A percentile compares a stretch with the other conserved stretches of the same genome.
Conservation (phyloP, 2,329 filamentous ascomycete genomes). For the Epichloe sibirici region DNA sequence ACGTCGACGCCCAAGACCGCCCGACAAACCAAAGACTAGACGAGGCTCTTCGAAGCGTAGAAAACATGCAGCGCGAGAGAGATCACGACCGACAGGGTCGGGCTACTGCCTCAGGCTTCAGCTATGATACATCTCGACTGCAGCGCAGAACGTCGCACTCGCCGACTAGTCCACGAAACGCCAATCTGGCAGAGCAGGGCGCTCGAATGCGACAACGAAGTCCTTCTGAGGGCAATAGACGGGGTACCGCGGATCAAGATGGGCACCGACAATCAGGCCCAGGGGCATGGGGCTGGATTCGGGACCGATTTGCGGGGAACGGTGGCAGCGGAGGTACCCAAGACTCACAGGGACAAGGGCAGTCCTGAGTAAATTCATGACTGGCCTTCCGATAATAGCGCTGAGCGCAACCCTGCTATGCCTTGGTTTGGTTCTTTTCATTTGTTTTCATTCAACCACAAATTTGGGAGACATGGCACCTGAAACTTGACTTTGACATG, state of each 20-base stretch:
- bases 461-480: background rate
- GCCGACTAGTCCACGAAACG: slow-evolving; percentile 22
- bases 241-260: slow-evolving; percentile 16
- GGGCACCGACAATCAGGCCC: slow-evolving; percentile 20
- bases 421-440: background rate
- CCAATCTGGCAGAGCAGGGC: slow-evolving; percentile 17
- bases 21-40: slow-evolving; percentile 16
- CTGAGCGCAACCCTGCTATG: background rate
- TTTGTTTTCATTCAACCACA: background rate
- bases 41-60: slow-evolving; percentile 19
- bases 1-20: slow-evolving; percentile 16
- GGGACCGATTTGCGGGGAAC: slow-evolving; percentile 25
- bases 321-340: slow-evolving; percentile 15
- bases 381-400: background rate
- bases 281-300: slow-evolving; percentile 31
- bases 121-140: slow-evolving; percentile 21
- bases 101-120: slow-evolving; percentile 14
- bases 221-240: slow-evolving; percentile 24
- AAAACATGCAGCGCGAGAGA: slow-evolving; percentile 14
- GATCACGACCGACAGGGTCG: slow-evolving; percentile 15
- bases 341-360: slow-evolving; percentile 18
- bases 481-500: background rate
- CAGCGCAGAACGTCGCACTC: slow-evolving; percentile 27
- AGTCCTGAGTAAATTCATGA: slow-evolving; percentile 12
- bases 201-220: slow-evolving; percentile 26